Conservation (phyloP, 2,329 filamentous ascomycete species). For the Aureobasidium leucospermi region DNA sequence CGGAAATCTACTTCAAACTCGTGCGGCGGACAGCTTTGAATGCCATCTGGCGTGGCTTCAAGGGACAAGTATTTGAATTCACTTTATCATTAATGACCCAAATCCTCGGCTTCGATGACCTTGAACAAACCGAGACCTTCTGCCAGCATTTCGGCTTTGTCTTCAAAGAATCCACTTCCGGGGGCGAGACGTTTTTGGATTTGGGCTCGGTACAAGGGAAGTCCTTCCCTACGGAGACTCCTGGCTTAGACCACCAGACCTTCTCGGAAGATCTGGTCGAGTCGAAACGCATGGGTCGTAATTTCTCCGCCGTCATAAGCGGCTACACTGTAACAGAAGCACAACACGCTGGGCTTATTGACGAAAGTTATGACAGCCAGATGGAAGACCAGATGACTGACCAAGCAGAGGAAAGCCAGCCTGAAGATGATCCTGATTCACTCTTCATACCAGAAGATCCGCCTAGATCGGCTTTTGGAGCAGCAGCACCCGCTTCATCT, state of each 20-base stretch:
- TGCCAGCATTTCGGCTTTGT: constrained; percentile 47
- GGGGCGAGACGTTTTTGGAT: constrained; percentile 39
- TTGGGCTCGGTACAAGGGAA: constrained; percentile 40
- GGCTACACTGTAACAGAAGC: constrained; percentile 49
- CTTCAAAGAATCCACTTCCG: constrained; percentile 34
- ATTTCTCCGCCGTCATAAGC: constrained; percentile 49
- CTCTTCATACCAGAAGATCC: constrained; percentile 34
- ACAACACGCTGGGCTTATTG: constrained; percentile 41
- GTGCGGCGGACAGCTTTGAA: constrained; percentile 51
- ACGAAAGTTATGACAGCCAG: constrained; percentile 30
- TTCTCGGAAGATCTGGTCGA: constrained; percentile 51
- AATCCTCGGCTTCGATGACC: constrained; percentile 49
- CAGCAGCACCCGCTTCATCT: neutral
- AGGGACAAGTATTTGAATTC: constrained; percentile 48
- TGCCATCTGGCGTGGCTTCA: constrained; percentile 45
- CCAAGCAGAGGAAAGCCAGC: constrained; percentile 38
- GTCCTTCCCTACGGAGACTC: constrained; percentile 24
- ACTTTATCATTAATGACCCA: constrained; percentile 45
- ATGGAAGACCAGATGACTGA: constrained; percentile 23
- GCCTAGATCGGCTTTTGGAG: neutral
- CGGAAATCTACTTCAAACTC: constrained; percentile 55
- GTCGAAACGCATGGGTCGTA: constrained; percentile 49
- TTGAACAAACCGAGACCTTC: constrained; percentile 47
- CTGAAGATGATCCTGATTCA: constrained; percentile 26
- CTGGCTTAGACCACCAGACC: constrained; percentile 37